phyloP scores from a whole-genome alignment of 495 filamentous ascomycete genomes.

The Astrothelium subdiscretum region DNA sequence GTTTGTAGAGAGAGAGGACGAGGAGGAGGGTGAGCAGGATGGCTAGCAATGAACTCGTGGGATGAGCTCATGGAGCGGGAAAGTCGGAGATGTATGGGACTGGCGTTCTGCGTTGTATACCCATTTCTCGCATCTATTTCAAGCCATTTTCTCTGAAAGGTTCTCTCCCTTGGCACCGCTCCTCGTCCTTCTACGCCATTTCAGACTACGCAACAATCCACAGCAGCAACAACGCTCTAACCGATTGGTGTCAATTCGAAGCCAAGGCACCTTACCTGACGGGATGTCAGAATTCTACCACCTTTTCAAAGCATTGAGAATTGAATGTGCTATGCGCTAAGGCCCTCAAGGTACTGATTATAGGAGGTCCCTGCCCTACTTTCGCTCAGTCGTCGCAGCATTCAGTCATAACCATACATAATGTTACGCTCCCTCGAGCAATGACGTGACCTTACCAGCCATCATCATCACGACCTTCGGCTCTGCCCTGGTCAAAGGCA shows the following conservation, averaged over 20 bases:
- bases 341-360: too few relatives aligned
- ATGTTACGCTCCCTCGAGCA: neutral
- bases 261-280: too few relatives aligned
- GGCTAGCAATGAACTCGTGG: neutral
- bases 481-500: constrained; percentile 30
- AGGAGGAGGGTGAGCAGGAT: constrained; percentile 15
- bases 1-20: constrained; percentile 31
- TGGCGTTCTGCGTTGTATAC: neutral
- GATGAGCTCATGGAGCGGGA: neutral
- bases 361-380: neutral
- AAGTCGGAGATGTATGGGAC: neutral
- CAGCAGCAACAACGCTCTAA: too few relatives aligned
- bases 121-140: neutral
- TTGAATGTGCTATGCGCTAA: neutral
- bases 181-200: too few relatives aligned
- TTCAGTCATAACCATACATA: neutral
- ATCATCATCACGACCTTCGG: constrained; percentile 22
- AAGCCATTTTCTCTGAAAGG: neutral
- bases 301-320: too few relatives aligned
- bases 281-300: too few relatives aligned
- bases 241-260: too few relatives aligned
- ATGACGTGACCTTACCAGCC: neutral
- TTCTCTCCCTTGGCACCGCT: neutral
- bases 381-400: neutral
- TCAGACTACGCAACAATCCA: too few relatives aligned